Evolutionary conservation across 2,329 filamentous ascomycete species (phyloP), one percentile per base, ranked within the genome.

Genomic region (Calonectria pseudoturangicola): DNA sequence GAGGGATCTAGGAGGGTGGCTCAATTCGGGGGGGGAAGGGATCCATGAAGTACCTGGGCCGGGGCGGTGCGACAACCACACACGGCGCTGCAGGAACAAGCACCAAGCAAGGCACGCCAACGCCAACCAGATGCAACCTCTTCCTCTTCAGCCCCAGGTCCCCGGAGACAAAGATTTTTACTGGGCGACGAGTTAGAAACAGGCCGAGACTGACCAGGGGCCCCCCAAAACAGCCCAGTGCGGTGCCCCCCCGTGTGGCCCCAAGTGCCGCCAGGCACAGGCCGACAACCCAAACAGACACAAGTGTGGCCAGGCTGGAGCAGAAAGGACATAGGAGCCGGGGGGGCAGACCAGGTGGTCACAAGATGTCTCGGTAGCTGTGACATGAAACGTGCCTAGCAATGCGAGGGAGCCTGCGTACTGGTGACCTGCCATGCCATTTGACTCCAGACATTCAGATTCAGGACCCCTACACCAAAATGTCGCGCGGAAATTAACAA

Each of bases 21-120:
- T 56, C 28, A 66, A 67, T 58, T 21, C 21, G 21, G 21, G 70
- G 75, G 74, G 74, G 69, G 56, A 25, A 69, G 58, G 64, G 71
- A 71, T 72, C 70, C 72, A 77, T 80, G 72, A 80, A 80, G 76
- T 80, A 79, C 74, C 68, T 56, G 60, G n/a, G 63, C 54, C 48
- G 63, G 45, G 65, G 64, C 54, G 43, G 56, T 45, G 60, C 70
- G 50, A 72, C 56, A 58, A 63, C 67, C 39, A 65, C 39, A 65
- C 21, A 21, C 54, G 73, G 72, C 74, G 71, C 71, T 73, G 69
- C 74, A 73, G 50, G 62, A 66, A 66, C 68, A 63, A 71, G 68
- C 69, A 72, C 58, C 70, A 68, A 62, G 47, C 47, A 67, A 72
- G 66, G 39, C 63, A 72, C 54, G 66, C 66, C 21, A 21, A 68